A percentile compares a stretch with the other conserved stretches of the same genome.
These are phyloP conservation scores for Crithidia fasciculata DNA, from an alignment of 208 protist genomes.

Conservation along the genomic window DNA sequence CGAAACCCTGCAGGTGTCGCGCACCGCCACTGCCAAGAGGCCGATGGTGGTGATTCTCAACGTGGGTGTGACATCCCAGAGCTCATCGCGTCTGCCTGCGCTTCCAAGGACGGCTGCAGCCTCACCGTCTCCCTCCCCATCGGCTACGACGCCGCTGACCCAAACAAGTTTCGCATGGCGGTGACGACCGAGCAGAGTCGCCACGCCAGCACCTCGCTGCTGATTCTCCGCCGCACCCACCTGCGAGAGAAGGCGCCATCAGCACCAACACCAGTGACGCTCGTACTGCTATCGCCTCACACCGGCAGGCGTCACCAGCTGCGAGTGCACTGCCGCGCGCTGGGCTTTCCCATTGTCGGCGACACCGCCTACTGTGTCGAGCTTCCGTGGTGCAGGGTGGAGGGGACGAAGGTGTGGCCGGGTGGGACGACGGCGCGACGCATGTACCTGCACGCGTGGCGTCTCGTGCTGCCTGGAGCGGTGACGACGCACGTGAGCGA, in stretches of 20 bases:
- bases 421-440: conserved; percentile 11
- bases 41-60: neutral
- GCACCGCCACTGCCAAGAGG: neutral
- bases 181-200: conserved; percentile 31
- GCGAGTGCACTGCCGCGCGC: conserved; percentile 76
- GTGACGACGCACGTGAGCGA: conserved; percentile 30
- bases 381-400: conserved; percentile 12
- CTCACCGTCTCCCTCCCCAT: conserved; percentile 48
- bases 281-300: conserved; percentile 57
- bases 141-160: conserved; percentile 53
- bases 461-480: conserved; percentile 51
- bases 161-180: conserved; percentile 68
- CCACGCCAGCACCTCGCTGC: conserved; percentile 18
- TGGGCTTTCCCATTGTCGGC: conserved; percentile 89
- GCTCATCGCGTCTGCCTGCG: neutral
- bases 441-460: conserved; percentile 86
- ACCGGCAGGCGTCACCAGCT: conserved; percentile 91
- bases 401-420: no score
- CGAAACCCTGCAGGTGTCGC: neutral
- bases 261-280: conserved; percentile 41
- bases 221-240: conserved; percentile 25
- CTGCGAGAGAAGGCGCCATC: neutral
- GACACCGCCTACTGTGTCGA: conserved; percentile 65
- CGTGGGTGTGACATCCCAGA: neutral
- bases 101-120: neutral